Evolutionary conservation across 148 eudicot genomes (phyloP), one percentile per base, ranked within the genome.

Genomic region (Rhododendron ferrugineum): DNA sequence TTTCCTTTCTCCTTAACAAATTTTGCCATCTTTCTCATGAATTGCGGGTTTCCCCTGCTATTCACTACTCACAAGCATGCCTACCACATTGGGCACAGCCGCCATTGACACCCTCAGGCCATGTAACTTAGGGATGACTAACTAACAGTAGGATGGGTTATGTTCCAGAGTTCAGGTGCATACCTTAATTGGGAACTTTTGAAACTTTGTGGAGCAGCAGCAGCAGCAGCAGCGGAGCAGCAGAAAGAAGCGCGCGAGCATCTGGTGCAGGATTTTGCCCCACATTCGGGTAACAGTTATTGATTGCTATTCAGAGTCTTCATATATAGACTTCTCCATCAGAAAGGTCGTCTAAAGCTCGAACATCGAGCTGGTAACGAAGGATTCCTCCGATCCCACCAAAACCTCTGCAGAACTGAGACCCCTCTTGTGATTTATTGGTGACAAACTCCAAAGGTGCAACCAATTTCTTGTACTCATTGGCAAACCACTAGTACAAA

Each of bases 361-460:
- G 80, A 4, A 86, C 58, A 83, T 86, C 85, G 26, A 86, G 83
- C 83, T 86, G 88, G 83, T 86, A 86, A 78, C 88, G 83, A 60
- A 86, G 85, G 42, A 86, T 86, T 75, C 88, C 88, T 6, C 88
- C 88, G 5, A 86, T 86, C 30, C 88, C 88, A 34, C 88, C 88
- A 78, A 86, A 86, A 32, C 85, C 88, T 82, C 88, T 77, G 49
- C 85, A 86, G 76, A 86, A 86, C 85, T 86, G 88, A 16, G 88
- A 86, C 5, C 85, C 88, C 72, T 86, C 88, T 40, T 86, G 88
- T 2, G 88, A 86, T 60, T 86, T 86, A 34, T 86, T 86, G 26
- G 88, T 83, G 56, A 86, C 83, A 49, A 86, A 83, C 79, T 86
- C 88, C 72, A 86, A 86, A 64, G 11, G 82, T 77, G 85, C 88